Base-by-base conservation (phyloP, 75 land plant genomes). In the Selaginella moellendorffii region DNA sequence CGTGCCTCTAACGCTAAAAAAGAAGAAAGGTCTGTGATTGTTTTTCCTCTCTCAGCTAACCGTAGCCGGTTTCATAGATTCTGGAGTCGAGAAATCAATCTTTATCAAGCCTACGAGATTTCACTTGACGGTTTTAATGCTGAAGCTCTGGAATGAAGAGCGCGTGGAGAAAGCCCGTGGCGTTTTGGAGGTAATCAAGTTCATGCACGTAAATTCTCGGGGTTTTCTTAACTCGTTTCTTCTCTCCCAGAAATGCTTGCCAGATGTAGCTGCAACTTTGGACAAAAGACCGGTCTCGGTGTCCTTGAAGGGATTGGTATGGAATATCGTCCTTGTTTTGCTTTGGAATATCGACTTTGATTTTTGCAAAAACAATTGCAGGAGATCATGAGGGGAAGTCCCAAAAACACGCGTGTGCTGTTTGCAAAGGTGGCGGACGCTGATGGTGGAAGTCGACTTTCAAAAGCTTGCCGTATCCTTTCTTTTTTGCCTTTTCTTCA, bases 61-160 rank as follows among this genome's bases (percentile, higher is more conserved):
- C 51, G n/a, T 62, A 10, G 1, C 14, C 1, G n/a, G 46, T n/a
- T 67, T n/a, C n/a, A 23, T 78, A 82, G 88, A 69, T 20, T 63
- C 72, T 70, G 79, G 95, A 20, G 82, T 90, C 26, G 95, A 90
- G 1, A 72, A 72, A 51, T 87, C 97, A 28, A 88, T 90, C 73
- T 90, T 90, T 61, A 85, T 87, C 1, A 90, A 85, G 61, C 97
- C 97, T 23, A 75, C 77, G 65, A 87, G 85, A 26, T 88, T 90
- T 72, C 97, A 90, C 67, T 74, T 90, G 52, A 90, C 97, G 23
- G 86, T 90, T 17, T 75, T 90, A 2, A 90, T 90, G 97, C 77
- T 90, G 62, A 90, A 90, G 61, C 74, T 90, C 30, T 90, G 95
- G 95, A 88, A 82, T 54, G 71, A 85, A 58, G 84, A 90, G 0